phyloP scores from a whole-genome alignment of 2,329 filamentous ascomycete species.

The Graphilbum ipis-grandicollis region DNA sequence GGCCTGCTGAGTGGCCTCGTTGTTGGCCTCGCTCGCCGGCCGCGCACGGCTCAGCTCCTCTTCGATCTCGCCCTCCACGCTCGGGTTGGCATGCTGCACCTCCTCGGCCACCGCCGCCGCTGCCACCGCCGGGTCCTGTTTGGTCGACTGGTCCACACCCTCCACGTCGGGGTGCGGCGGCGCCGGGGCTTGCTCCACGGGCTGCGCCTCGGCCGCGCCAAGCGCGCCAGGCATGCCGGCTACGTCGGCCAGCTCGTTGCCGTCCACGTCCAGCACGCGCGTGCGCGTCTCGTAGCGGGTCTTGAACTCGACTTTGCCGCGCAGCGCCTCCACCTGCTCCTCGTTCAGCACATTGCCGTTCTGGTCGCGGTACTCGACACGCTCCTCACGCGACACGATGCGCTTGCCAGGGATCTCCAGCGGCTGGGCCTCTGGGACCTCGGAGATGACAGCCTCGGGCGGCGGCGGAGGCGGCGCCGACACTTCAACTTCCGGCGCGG shows the following conservation, averaged over 20 bases:
- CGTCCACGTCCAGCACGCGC: slow-evolving; percentile 60
- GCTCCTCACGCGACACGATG: slow-evolving; percentile 50
- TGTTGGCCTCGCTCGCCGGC: slow-evolving; percentile 45
- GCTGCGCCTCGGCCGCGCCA: slow-evolving; percentile 1
- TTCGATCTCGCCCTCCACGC: slow-evolving; percentile 42
- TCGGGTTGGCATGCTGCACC: no score
- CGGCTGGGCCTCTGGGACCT: slow-evolving; percentile 1
- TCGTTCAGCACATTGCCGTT: slow-evolving; percentile 75
- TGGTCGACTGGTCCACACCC: slow-evolving; percentile 41
- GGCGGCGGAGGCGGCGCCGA: slow-evolving; percentile 7
- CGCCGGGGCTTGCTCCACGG: slow-evolving; percentile 32
- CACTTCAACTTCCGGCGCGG: slow-evolving; percentile 6
- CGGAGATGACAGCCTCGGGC: slow-evolving; percentile 2
- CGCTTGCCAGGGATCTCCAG: slow-evolving; percentile 18
- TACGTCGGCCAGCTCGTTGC: slow-evolving; percentile 45
- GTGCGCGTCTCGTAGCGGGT: slow-evolving; percentile 94
- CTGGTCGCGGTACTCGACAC: slow-evolving; percentile 87
- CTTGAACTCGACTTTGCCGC: slow-evolving; percentile 90
- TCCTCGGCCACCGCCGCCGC: slow-evolving; percentile 23
- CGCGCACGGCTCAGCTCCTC: slow-evolving; percentile 36
- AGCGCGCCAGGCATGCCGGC: slow-evolving; percentile 10
- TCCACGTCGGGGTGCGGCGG: slow-evolving; percentile 45
- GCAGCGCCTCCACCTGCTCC: slow-evolving; percentile 65
- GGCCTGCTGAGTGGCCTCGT: slow-evolving; percentile 20
- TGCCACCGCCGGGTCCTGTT: slow-evolving; percentile 17